Base-by-base conservation (phyloP, 768 basidiomycete genomes). In the Pleurotus cornucopiae region DNA sequence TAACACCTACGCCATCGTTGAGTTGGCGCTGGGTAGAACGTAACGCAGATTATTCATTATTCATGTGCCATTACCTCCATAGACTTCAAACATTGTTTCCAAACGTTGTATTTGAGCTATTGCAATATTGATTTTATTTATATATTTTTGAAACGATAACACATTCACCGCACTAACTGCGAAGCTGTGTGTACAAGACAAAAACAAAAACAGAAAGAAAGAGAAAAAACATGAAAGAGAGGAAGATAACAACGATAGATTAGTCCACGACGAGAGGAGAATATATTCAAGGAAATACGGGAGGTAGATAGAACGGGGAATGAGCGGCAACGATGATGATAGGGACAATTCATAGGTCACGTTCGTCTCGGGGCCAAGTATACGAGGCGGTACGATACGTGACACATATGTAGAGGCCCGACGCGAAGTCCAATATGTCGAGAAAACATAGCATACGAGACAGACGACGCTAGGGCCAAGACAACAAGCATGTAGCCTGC, bases 301-400 rank as follows among this genome's bases (percentile, higher is more conserved):
- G 18, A 53, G 16, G 38, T 12, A 30, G 23, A 25, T 47, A 47
- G 21, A 14, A 25, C 23, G 46, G 46, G 26, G 21, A 20, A 14
- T 14, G 26, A n/a, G 26, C 25, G 48, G 26, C 14, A 25, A 11
- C 20, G n/a, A 4, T 6, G 48, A 14, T 34, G 25, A 49, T 12
- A 25, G 30, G 14, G 26, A 49, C 48, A 49, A 49, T 49, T n/a
- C 48, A 49, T 30, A 4, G 84, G 77, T 78, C 78, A 81, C 77
- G 82, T 78, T 75, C 83, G 80, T 84, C 82, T 71, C 84, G 71
- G 79, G 80, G 83, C 74, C 78, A 78, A 74, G 23, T 23, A 18
- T 20, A 69, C 78, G 72, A 69, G 80, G 78, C 84, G 79, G 81
- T 81, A 84, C 81, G 83, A 78, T 73, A 80, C 82, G 76, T 73